Conservation (phyloP, 1,284 basidiomycete genomes). For the Fomitiporia mediterranea region DNA sequence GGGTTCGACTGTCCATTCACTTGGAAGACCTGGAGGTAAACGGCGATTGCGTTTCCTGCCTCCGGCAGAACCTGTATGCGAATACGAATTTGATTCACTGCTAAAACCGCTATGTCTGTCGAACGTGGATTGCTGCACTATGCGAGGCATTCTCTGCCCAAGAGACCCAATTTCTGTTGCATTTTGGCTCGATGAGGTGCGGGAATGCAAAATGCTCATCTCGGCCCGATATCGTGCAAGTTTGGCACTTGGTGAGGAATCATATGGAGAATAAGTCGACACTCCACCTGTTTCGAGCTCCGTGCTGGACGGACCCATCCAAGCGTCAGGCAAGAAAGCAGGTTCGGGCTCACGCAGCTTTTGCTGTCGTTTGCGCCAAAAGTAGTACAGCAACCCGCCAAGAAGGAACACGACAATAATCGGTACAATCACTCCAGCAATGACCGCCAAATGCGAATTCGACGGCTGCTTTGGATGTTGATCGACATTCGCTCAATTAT, state of each 20-base stretch:
- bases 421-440: slow-evolving; percentile 10
- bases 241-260: slow-evolving; percentile 1
- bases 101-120: neutral
- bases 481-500: slow-evolving; percentile 16
- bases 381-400: neutral
- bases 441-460: neutral
- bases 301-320: slow-evolving; percentile 10
- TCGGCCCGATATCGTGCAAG: slow-evolving; percentile 10
- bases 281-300: neutral
- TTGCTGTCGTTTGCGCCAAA: slow-evolving; percentile 1
- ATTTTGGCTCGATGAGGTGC: neutral
- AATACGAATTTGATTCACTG: neutral
- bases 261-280: slow-evolving; percentile 5
- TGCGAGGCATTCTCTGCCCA: neutral
- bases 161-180: neutral
- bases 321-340: slow-evolving; percentile 17
- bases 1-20: slow-evolving; percentile 19
- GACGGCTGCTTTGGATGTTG: slow-evolving; percentile 10
- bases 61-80: neutral
- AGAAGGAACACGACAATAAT: slow-evolving; percentile 1
- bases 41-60: neutral
- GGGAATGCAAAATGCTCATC: neutral
- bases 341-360: neutral
- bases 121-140: neutral
- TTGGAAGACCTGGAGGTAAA: neutral